phyloP scores from a whole-genome alignment of 257 asterid genomes.

The Orobanche coerulescens region DNA sequence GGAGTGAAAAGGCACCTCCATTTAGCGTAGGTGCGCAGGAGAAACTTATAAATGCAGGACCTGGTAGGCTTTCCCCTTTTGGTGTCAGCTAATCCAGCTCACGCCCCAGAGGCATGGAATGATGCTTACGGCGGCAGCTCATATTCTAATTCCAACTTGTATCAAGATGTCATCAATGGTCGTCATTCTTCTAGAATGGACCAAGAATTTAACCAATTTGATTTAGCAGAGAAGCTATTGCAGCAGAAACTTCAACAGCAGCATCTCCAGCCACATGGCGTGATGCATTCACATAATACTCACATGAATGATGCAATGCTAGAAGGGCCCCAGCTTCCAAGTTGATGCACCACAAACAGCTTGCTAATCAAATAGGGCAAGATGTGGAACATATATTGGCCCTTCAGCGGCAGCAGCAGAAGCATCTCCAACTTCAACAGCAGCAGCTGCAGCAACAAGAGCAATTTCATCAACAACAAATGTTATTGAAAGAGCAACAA shows the following conservation, averaged over 20 bases:
- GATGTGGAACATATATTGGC: conserved; percentile 66
- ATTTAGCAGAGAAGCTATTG: conserved; percentile 55
- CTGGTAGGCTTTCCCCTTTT: conserved; percentile 44
- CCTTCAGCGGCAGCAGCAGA: conserved; percentile 67
- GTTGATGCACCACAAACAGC: conserved; percentile 53
- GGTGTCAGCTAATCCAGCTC: conserved; percentile 39
- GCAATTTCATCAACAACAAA: conserved; percentile 74
- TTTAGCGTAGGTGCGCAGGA: conserved; percentile 37
- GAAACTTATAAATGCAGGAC: conserved; percentile 32
- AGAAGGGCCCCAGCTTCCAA: conserved; percentile 47
- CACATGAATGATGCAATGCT: conserved; percentile 51
- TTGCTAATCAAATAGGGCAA: conserved; percentile 46
- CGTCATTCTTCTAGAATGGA: conserved; percentile 44
- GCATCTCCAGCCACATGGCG: conserved; percentile 45
- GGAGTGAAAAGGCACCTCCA: conserved; percentile 43
- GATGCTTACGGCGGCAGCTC: conserved; percentile 42
- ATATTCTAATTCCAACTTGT: conserved; percentile 43
- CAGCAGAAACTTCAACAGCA: conserved; percentile 52
- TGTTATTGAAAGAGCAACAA: conserved; percentile 74
- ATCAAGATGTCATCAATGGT: conserved; percentile 47
- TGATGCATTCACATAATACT: conserved; percentile 43
- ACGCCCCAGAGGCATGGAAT: conserved; percentile 49
- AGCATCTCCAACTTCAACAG: conserved; percentile 68
- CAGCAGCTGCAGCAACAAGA: conserved; percentile 57
- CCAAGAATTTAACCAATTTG: conserved; percentile 45